Conservation (phyloP, 148 eudicot species). For the Spergularia marina region DNA sequence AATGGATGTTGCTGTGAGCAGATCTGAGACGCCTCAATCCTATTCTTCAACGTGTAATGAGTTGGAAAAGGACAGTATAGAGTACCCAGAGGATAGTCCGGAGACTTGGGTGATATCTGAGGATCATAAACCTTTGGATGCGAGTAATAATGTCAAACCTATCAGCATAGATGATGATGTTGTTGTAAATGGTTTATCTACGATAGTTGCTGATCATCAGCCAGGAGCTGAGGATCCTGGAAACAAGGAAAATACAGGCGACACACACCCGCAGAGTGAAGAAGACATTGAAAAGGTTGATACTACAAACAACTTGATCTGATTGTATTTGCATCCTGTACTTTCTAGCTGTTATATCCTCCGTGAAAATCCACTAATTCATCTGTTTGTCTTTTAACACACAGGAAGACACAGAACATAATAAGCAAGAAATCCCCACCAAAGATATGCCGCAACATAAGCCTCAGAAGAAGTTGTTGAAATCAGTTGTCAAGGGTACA, state of each 20-base stretch:
- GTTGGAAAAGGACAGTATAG: background rate
- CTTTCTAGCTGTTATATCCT: background rate
- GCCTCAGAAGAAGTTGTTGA: conserved; percentile 38
- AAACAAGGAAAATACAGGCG: conserved; percentile 7
- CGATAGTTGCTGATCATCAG: conserved; percentile 14
- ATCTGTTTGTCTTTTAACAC: background rate
- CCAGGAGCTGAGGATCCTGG: background rate
- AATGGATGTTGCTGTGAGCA: conserved; percentile 3
- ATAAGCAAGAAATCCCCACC: conserved; percentile 1
- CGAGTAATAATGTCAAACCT: conserved; percentile 6
- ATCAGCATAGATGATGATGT: conserved; percentile 16
- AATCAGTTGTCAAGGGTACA: conserved; percentile 59
- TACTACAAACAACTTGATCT: conserved; percentile 12
- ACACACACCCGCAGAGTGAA: conserved; percentile 8
- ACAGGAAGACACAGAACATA: conserved; percentile 28
- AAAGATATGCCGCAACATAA: conserved; percentile 31
- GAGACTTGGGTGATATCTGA: conserved; percentile 11
- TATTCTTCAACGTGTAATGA: conserved; percentile 7
- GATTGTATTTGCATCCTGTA: background rate
- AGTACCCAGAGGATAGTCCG: background rate
- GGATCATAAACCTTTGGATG: conserved; percentile 13
- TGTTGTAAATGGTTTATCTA: background rate
- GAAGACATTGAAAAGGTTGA: conserved; percentile 26
- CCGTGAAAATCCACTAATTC: background rate
- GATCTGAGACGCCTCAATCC: background rate